Evolutionary conservation across 1,284 basidiomycete species (phyloP).

Genomic region (Melampsora larici-populina): DNA sequence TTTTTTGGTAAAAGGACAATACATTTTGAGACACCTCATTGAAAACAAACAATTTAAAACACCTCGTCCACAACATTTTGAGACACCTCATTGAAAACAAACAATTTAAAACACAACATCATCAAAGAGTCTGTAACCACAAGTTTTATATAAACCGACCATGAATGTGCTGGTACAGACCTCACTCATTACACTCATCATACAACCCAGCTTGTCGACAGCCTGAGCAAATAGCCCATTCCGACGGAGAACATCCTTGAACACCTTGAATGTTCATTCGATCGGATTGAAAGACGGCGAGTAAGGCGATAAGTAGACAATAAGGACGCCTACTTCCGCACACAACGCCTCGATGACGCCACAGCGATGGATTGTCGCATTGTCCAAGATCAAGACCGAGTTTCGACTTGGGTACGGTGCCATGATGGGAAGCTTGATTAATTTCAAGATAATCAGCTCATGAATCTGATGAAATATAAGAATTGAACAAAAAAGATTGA

Average conservation of each 20-base stretch:
- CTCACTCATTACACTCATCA: too few relatives aligned
- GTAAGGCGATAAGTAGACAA: slow-evolving; percentile 12
- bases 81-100: too few relatives aligned
- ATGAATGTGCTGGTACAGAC: not conserved
- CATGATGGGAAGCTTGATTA: not conserved
- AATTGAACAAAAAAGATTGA: too few relatives aligned
- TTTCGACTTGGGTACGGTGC: slow-evolving; percentile 3
- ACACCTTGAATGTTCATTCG: slow-evolving; percentile 3
- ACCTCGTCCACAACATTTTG: too few relatives aligned
- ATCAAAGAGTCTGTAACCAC: slow-evolving; percentile 2
- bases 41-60: too few relatives aligned
- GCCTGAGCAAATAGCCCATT: not conserved
- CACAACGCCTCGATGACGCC: not conserved
- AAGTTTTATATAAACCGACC: not conserved
- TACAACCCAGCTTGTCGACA: not conserved
- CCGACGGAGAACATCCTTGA: not conserved
- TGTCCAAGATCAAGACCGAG: slow-evolving; percentile 18
- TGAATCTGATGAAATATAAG: too few relatives aligned
- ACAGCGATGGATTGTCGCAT: not conserved
- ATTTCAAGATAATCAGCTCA: not conserved
- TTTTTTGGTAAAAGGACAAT: too few relatives aligned
- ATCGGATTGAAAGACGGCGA: slow-evolving; percentile 26
- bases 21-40: too few relatives aligned
- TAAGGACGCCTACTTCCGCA: not conserved
- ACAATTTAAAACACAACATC: too few relatives aligned